Percentiles rank a stretch among this genome's conserved stretches.
Conservation (phyloP, 768 basidiomycete genomes). For the Termitomyces eurrhizus region DNA sequence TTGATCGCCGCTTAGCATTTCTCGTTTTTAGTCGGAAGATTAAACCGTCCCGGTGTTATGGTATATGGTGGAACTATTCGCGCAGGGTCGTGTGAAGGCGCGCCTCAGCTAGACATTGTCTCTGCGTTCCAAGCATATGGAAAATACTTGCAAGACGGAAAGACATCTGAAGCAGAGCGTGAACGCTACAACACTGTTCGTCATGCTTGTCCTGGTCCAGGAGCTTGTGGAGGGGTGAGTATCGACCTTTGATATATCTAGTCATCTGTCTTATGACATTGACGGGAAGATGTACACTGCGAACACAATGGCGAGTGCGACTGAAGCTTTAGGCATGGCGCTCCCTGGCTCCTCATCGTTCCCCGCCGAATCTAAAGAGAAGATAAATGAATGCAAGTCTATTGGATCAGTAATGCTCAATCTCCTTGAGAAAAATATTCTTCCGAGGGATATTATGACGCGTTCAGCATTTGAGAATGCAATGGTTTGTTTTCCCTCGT, state of each 20-base stretch:
- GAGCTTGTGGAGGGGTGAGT: slow-evolving; percentile 94
- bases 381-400: slow-evolving; percentile 75
- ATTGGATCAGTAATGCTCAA: slow-evolving; percentile 83
- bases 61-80: slow-evolving; percentile 96
- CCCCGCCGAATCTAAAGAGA: slow-evolving; percentile 91
- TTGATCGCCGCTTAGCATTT: slow-evolving; percentile 19
- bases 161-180: slow-evolving; percentile 77
- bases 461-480: slow-evolving; percentile 96
- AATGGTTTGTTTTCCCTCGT: slow-evolving; percentile 53
- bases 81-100: slow-evolving; percentile 86
- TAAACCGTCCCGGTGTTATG: slow-evolving; percentile 97
- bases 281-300: slow-evolving; percentile 86
- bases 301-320: slow-evolving; percentile 96
- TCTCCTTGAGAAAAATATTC: slow-evolving; percentile 86
- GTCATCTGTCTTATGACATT: background rate
- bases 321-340: slow-evolving; percentile 95
- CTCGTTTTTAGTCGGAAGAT: slow-evolving; percentile 66
- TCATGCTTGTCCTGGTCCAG: slow-evolving; percentile 95
- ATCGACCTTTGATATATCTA: background rate
- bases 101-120: slow-evolving; percentile 89
- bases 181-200: slow-evolving; percentile 85
- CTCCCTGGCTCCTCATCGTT: slow-evolving; percentile 96
- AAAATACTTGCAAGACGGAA: slow-evolving; percentile 87
- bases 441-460: slow-evolving; percentile 96
- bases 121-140: slow-evolving; percentile 98